Conservation (phyloP, 2,329 filamentous ascomycete genomes). For the Venturia effusa region DNA sequence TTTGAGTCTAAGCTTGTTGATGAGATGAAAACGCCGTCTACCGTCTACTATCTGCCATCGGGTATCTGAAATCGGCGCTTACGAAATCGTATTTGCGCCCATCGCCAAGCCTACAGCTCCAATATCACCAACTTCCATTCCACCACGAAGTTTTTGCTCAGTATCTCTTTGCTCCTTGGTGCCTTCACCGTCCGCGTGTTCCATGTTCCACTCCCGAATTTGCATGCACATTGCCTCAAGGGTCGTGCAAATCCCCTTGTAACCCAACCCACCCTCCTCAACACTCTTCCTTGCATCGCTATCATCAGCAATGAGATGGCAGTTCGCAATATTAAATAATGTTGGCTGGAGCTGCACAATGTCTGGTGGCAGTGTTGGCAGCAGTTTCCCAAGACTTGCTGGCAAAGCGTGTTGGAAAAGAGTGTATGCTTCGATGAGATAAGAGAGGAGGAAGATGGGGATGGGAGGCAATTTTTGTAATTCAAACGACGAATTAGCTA, state of each 20-base stretch:
- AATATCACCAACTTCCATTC: background rate
- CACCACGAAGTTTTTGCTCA: background rate
- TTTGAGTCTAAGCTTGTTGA: background rate
- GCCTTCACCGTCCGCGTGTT: background rate
- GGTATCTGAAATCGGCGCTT: background rate
- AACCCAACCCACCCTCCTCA: constrained; percentile 34
- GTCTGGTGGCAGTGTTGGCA: constrained; percentile 21
- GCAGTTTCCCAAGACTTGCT: constrained; percentile 15
- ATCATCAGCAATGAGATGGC: constrained; percentile 30
- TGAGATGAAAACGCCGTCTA: background rate
- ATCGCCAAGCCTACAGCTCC: background rate
- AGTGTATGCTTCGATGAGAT: constrained; percentile 29
- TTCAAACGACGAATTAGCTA: constrained; percentile 23
- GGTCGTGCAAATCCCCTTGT: constrained; percentile 26
- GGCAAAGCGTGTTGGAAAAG: constrained; percentile 16
- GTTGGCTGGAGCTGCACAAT: constrained; percentile 32
- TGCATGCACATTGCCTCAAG: constrained; percentile 34
- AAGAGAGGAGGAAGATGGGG: constrained; percentile 27
- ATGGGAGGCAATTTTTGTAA: constrained; percentile 25
- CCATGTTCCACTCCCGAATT: constrained; percentile 31
- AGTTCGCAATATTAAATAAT: constrained; percentile 19
- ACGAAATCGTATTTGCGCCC: background rate
- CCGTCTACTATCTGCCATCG: background rate
- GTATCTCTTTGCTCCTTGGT: background rate
- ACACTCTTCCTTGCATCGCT: constrained; percentile 25